Evolutionary conservation across 441 rosid genomes (phyloP).

Genomic region (Macaranga tanarius): DNA sequence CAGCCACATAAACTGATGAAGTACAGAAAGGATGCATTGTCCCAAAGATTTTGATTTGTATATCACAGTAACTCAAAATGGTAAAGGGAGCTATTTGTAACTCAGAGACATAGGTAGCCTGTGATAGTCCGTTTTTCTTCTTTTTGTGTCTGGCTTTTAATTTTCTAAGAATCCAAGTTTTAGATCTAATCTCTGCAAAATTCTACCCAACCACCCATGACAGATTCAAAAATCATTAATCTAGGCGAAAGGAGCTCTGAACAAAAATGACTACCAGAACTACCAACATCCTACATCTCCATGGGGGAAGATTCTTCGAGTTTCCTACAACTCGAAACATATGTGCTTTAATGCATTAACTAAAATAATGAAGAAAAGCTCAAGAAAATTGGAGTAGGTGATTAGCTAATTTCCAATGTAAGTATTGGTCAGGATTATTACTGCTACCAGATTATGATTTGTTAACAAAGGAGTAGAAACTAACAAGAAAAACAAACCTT

Average conservation of each 20-base stretch:
- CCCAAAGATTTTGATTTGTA: not conserved
- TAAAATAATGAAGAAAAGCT: not conserved
- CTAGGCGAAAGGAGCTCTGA: not conserved
- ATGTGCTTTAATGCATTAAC: not conserved
- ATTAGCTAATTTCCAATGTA: not conserved
- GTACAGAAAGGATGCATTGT: not conserved
- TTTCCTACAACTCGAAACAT: not conserved
- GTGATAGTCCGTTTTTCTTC: too few relatives aligned
- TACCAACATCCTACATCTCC: not conserved
- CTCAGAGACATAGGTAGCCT: not conserved
- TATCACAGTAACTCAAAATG: not conserved
- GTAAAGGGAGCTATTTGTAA: not conserved
- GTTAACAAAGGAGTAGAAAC: slow-evolving; percentile 1
- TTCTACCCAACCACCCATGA: not conserved
- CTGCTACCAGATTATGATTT: not conserved
- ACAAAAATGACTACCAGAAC: not conserved
- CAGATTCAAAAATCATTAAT: not conserved
- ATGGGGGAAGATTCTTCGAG: not conserved
- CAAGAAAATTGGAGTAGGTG: not conserved
- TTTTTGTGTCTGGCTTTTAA: not conserved
- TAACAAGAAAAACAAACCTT: slow-evolving; percentile 43
- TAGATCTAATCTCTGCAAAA: not conserved
- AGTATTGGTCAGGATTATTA: not conserved
- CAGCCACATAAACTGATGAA: too few relatives aligned
- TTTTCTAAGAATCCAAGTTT: not conserved